Conservation (phyloP, 163 green algal species). For the Chlorella variabilis region DNA sequence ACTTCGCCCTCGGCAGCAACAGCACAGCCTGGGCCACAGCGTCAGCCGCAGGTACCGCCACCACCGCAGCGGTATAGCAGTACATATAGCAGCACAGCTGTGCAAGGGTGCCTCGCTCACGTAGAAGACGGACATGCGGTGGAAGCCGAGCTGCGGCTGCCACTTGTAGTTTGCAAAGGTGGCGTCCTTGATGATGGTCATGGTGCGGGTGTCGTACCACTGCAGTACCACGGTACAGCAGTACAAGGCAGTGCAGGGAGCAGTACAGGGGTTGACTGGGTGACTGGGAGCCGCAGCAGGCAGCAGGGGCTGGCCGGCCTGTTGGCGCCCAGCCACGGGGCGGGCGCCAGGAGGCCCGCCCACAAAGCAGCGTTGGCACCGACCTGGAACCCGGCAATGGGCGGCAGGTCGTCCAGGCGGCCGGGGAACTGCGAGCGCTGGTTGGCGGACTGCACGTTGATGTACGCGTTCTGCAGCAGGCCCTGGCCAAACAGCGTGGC, state of each 20-base stretch:
- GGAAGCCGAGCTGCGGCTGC: conserved; percentile 46
- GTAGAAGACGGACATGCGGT: conserved; percentile 52
- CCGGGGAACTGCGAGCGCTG: conserved; percentile 51
- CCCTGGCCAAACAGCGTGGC: conserved; percentile 64
- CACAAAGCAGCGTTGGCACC: background rate
- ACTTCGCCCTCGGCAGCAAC: no score
- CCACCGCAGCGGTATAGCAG: no score
- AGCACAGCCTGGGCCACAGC: no score
- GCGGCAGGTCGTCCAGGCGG: conserved; percentile 44
- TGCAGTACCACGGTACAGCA: conserved; percentile 9
- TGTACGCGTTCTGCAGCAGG: conserved; percentile 38
- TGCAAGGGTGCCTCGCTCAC: conserved; percentile 28
- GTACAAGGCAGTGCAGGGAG: no score
- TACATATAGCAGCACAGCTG: background rate
- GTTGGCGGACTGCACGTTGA: conserved; percentile 37
- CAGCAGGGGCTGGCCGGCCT: no score
- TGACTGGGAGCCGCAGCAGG: no score
- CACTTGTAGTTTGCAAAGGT: conserved; percentile 71
- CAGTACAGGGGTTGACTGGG: no score
- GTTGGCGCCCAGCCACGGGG: no score
- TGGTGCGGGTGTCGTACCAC: conserved; percentile 72
- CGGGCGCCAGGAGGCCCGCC: no score
- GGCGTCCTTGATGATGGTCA: conserved; percentile 59
- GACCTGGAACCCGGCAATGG: conserved; percentile 60
- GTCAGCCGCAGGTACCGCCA: no score